Evolutionary conservation across 2,329 filamentous ascomycete species (phyloP).

Genomic region (Cladosporium oxysporum): DNA sequence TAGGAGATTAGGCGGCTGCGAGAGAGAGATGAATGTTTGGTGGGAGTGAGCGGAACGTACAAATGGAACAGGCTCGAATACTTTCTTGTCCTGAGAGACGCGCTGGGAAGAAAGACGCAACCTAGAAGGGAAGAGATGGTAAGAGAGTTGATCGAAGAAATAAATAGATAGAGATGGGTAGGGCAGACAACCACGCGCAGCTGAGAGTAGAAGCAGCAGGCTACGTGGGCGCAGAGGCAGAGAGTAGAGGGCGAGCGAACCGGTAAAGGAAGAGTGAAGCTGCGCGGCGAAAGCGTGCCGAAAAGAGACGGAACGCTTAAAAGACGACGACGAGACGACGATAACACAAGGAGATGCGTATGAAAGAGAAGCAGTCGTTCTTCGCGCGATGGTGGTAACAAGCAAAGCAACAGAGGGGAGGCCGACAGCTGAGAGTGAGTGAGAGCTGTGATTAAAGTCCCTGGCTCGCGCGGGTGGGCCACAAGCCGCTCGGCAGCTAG

Average conservation of each 20-base stretch:
- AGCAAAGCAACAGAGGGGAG: neutral
- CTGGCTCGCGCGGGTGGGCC: neutral
- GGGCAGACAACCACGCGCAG: neutral
- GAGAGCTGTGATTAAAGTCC: conserved; percentile 12
- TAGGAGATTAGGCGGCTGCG: conserved; percentile 12
- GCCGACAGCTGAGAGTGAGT: neutral
- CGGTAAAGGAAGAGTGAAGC: conserved; percentile 9
- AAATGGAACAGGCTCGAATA: conserved; percentile 16
- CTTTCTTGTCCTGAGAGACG: conserved; percentile 7
- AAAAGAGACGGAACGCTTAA: conserved; percentile 11
- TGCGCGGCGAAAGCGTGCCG: neutral
- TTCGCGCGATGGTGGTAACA: neutral
- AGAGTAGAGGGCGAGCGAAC: conserved; percentile 14
- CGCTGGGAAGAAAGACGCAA: conserved; percentile 15
- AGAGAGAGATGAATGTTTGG: neutral
- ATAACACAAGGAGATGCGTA: conserved; percentile 20
- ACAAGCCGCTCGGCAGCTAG: conserved; percentile 4
- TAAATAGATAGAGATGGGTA: neutral
- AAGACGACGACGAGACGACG: conserved; percentile 3
- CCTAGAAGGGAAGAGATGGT: conserved; percentile 1
- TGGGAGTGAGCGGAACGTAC: neutral
- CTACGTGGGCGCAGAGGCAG: neutral
- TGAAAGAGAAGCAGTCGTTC: conserved; percentile 15
- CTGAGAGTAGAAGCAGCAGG: neutral
- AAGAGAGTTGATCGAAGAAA: neutral